phyloP scores from a whole-genome alignment of 2,329 filamentous ascomycete genomes.

The Conoideocrella luteorostrata region DNA sequence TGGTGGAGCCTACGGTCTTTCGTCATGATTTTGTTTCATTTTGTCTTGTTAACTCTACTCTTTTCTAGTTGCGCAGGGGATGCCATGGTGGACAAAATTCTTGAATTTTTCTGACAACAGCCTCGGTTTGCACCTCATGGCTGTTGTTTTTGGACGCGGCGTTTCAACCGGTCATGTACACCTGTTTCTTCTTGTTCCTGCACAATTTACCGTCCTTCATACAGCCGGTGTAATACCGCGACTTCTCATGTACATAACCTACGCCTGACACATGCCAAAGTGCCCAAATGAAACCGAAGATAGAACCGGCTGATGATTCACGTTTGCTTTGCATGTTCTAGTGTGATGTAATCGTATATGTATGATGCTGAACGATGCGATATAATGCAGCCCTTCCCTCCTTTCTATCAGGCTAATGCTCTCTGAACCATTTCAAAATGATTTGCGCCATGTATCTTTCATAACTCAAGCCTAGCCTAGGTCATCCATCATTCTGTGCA shows the following conservation, averaged over 20 bases:
- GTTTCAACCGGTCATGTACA: constrained; percentile 7
- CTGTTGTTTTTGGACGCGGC: constrained; percentile 2
- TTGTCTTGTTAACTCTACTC: not conserved
- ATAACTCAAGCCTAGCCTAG: no score
- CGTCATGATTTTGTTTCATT: not conserved
- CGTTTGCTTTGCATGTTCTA: no score
- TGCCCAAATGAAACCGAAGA: no score
- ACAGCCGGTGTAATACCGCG: not conserved
- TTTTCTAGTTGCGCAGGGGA: not conserved
- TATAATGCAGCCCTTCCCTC: no score
- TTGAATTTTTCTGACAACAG: constrained; percentile 1
- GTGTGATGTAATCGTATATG: no score
- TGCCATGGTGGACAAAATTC: not conserved
- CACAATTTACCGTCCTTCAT: constrained; percentile 1
- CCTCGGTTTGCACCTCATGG: not conserved
- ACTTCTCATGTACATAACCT: constrained; percentile 6
- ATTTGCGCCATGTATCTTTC: no score
- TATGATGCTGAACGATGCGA: no score
- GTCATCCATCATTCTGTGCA: no score
- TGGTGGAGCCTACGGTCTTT: no score
- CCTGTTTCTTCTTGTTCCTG: constrained; percentile 2
- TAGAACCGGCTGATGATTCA: no score
- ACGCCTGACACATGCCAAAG: not conserved
- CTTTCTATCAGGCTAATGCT: no score
- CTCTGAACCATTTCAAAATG: no score